A percentile compares a stretch with the other conserved stretches of the same genome.
phyloP scores from a whole-genome alignment of 495 filamentous ascomycete species.

The Penicillium canariense region DNA sequence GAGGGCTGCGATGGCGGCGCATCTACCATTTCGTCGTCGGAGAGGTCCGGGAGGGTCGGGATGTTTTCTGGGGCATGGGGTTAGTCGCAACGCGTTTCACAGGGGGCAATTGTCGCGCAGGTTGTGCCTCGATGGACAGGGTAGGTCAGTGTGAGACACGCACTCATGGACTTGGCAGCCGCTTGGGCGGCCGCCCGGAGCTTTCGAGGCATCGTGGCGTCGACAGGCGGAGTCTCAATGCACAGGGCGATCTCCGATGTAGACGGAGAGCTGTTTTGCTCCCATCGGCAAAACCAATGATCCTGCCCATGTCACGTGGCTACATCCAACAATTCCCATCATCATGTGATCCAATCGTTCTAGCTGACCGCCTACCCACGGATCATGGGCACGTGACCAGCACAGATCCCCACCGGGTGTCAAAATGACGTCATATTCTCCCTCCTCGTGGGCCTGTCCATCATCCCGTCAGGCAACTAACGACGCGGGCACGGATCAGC shows the following conservation, averaged over 20 bases:
- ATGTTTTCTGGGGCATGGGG: constrained; percentile 38
- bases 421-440: constrained; percentile 21
- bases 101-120: constrained; percentile 1
- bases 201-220: constrained; percentile 46
- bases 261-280: constrained; percentile 22
- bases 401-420: not conserved
- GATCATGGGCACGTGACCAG: not conserved
- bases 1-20: constrained; percentile 38
- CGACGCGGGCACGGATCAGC: constrained; percentile 10
- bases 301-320: constrained; percentile 2
- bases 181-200: constrained; percentile 49
- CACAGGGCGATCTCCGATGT: constrained; percentile 13
- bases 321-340: not conserved
- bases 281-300: constrained; percentile 3
- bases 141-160: constrained; percentile 8
- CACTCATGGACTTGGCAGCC: constrained; percentile 49
- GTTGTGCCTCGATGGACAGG: not conserved
- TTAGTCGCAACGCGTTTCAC: constrained; percentile 26
- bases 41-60: constrained; percentile 42
- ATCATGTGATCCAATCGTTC: constrained; percentile 14
- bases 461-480: constrained; percentile 7
- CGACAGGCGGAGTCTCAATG: constrained; percentile 13
- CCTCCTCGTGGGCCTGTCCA: constrained; percentile 1
- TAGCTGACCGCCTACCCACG: not conserved
- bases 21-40: constrained; percentile 51